phyloP scores from a whole-genome alignment of 2,329 filamentous ascomycete species.

The Mycocentrospora acerina region DNA sequence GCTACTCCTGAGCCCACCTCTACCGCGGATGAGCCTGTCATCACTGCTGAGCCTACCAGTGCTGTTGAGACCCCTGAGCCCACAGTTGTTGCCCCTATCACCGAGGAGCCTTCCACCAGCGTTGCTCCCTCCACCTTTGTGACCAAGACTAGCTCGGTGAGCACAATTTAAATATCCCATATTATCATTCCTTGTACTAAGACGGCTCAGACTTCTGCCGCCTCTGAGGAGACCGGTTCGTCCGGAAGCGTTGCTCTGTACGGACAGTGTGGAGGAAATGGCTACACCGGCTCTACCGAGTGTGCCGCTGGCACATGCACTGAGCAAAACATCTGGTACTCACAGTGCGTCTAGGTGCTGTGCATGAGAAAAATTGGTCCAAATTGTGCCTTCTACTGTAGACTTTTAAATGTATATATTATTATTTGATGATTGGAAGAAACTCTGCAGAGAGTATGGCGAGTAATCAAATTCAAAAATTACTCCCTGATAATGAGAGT shows the following conservation, averaged over 20 bases:
- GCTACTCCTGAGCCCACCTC: background rate
- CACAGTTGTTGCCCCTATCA: background rate
- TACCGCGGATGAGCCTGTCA: background rate
- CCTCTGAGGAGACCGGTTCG: slow-evolving; percentile 2
- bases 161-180: too few species aligned
- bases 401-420: too few species aligned
- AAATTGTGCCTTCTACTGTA: too few species aligned
- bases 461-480: too few species aligned
- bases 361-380: too few species aligned
- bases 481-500: too few species aligned
- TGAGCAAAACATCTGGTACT: slow-evolving; percentile 45
- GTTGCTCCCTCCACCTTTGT: slow-evolving; percentile 4
- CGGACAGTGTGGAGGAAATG: slow-evolving; percentile 45
- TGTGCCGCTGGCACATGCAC: slow-evolving; percentile 43
- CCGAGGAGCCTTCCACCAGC: background rate
- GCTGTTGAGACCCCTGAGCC: background rate
- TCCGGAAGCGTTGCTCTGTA: slow-evolving; percentile 14
- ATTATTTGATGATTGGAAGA: too few species aligned
- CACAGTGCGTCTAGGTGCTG: slow-evolving; percentile 36
- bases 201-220: slow-evolving; percentile 1
- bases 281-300: slow-evolving; percentile 40
- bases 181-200: too few species aligned
- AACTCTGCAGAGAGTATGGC: too few species aligned
- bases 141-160: too few species aligned
- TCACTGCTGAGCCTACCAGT: background rate